phyloP scores from a whole-genome alignment of 2,329 filamentous ascomycete species.

The Fusarium pseudonygamai region DNA sequence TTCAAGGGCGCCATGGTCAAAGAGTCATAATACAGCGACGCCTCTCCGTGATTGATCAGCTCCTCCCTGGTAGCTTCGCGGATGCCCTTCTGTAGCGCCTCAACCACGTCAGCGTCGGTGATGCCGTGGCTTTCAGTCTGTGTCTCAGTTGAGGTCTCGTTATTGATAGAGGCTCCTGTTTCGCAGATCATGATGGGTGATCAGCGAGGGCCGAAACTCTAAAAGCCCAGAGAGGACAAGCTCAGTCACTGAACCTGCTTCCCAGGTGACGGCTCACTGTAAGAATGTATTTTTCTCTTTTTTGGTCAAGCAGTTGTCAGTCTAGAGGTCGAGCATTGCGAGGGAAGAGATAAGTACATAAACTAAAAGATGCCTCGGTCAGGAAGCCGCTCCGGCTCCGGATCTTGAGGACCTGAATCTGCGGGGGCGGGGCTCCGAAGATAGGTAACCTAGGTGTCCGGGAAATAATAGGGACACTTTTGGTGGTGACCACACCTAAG shows the following conservation, averaged over 20 bases:
- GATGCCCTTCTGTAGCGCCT: conserved; percentile 35
- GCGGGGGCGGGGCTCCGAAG: conserved; percentile 33
- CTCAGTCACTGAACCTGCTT: conserved; percentile 7
- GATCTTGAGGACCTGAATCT: conserved; percentile 28
- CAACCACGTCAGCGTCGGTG: conserved; percentile 43
- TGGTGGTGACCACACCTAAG: too few species aligned
- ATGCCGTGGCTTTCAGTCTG: conserved; percentile 30
- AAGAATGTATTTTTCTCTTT: not conserved
- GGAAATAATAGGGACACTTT: too few species aligned
- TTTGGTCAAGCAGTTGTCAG: not conserved
- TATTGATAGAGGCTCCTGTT: conserved; percentile 11
- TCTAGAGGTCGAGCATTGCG: conserved; percentile 4
- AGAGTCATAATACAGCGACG: conserved; percentile 66
- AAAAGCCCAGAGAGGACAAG: conserved; percentile 13
- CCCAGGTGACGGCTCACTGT: not conserved
- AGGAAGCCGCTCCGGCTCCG: conserved; percentile 32
- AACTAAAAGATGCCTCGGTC: conserved; percentile 16
- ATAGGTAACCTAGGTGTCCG: too few species aligned
- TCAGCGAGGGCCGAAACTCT: conserved; percentile 14
- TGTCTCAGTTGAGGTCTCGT: conserved; percentile 17
- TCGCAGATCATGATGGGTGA: conserved; percentile 33
- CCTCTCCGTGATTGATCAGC: conserved; percentile 45
- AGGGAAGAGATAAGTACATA: conserved; percentile 5
- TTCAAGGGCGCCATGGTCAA: conserved; percentile 66
- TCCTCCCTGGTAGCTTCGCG: conserved; percentile 32